Evolutionary conservation across 2,329 filamentous ascomycete species (phyloP), one percentile per base, ranked within the genome.

Genomic region (Alternaria panax): DNA sequence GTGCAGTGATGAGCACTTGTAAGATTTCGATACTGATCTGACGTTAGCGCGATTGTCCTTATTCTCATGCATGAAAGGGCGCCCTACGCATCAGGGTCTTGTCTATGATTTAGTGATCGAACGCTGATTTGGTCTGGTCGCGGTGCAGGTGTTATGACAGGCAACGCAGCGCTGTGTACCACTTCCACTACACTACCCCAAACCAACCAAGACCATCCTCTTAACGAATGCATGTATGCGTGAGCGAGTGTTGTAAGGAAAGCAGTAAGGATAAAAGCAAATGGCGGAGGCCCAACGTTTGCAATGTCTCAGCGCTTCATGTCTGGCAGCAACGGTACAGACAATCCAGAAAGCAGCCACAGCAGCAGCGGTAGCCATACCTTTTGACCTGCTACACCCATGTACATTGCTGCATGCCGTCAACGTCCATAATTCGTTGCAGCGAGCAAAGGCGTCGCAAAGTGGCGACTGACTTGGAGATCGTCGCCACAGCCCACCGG

Each of bases 31-130:
- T 58, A 24, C 74, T 78, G 50, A 7, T 27, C 11, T 25, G 38
- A 14, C 6, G 51, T 71, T 50, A 71, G 62, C 58, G 20, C 16
- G 20, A 14, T 34, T 30, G 16, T 9, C 30, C 22, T 30, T 16
- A 3, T 12, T 14, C 18, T 25, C 6, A 3, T 3, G 18, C 28
- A 34, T 27, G 16, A 36, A 22, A 11, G 43, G 34, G 11, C 16
- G 8, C 70, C 74, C 60, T 68, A 78, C 75, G 73, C 66, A 71
- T 78, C 69, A 30, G 70, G 70, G 54, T 64, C 62, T 34, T 75
- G 64, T 52, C 72, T 70, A 30, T 62, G 51, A 14, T 58, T 43
- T 38, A 68, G 36, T 20, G 51, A 57, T 57, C 64, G 58, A 56
- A 57, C 22, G 51, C 60, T 55, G 22, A 60, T 41, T 16, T 57